A percentile compares a stretch with the other conserved stretches of the same genome.
Evolutionary conservation across 495 filamentous ascomycete genomes (phyloP).

Genomic region (Thermochaetoides thermophila): DNA sequence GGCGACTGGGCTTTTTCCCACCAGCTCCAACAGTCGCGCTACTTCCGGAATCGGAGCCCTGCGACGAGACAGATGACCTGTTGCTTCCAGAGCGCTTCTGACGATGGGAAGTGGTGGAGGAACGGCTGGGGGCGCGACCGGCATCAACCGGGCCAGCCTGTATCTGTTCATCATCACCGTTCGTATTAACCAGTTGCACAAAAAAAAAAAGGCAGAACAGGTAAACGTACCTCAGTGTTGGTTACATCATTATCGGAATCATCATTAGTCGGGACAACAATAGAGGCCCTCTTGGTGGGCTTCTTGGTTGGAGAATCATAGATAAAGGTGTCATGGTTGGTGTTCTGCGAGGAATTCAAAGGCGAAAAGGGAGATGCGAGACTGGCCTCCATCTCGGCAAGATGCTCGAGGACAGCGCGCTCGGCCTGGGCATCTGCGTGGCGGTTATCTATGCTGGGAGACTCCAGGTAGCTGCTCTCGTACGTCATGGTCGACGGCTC

Average conservation of each 20-base stretch:
- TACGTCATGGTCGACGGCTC: too few relatives aligned
- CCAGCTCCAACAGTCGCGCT: slow-evolving; percentile 51
- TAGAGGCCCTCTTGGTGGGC: slow-evolving; percentile 1
- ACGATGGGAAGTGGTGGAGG: slow-evolving; percentile 23
- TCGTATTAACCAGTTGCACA: too few relatives aligned
- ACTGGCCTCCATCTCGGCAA: slow-evolving; percentile 82
- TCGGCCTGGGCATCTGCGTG: slow-evolving; percentile 31
- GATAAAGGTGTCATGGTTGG: slow-evolving; percentile 49
- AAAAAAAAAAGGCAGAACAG: too few relatives aligned
- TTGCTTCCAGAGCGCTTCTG: slow-evolving; percentile 66
- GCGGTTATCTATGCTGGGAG: slow-evolving; percentile 23
- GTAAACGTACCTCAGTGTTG: slow-evolving; percentile 5
- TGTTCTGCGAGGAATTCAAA: slow-evolving; percentile 25
- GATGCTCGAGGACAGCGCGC: slow-evolving; percentile 35
- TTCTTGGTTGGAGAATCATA: slow-evolving; percentile 37
- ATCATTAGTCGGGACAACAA: slow-evolving; percentile 4
- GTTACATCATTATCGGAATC: slow-evolving; percentile 10
- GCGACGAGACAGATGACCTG: slow-evolving; percentile 63
- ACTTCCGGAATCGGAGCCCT: slow-evolving; percentile 47
- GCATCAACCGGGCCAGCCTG: too few relatives aligned
- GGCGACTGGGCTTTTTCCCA: too few relatives aligned
- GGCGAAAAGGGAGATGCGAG: slow-evolving; percentile 48
- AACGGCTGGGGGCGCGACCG: slow-evolving; percentile 20
- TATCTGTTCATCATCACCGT: too few relatives aligned
- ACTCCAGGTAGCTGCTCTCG: slow-evolving; percentile 31